Conservation (phyloP, 139 green algal species). For the Coelastrella sp. region DNA sequence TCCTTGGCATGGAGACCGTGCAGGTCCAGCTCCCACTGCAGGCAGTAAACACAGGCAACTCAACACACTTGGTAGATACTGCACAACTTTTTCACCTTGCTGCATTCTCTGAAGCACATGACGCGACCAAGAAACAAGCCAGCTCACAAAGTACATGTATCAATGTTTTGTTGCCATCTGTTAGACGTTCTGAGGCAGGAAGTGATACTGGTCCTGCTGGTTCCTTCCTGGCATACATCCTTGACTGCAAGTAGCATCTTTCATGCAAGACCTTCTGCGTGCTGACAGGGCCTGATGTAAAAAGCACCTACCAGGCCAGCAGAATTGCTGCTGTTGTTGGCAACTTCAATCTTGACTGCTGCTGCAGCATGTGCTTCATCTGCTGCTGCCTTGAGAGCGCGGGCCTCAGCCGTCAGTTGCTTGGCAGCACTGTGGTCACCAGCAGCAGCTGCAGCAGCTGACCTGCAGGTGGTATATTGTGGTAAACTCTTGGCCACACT, state of each 20-base stretch:
- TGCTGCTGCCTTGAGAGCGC: neutral
- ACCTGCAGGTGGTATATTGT: neutral
- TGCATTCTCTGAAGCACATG: neutral
- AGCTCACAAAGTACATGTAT: too few species aligned
- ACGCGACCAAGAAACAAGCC: neutral
- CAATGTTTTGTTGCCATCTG: too few species aligned
- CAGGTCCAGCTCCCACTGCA: constrained; percentile 31
- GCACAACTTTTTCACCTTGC: neutral
- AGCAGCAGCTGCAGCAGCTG: constrained; percentile 17
- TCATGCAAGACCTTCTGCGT: neutral
- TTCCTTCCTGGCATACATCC: neutral
- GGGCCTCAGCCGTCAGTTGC: constrained; percentile 7
- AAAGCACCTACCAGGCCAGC: constrained; percentile 23
- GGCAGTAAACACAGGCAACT: neutral
- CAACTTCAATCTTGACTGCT: constrained; percentile 27
- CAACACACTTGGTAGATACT: neutral
- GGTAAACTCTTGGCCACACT: too few species aligned
- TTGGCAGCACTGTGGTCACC: constrained; percentile 6
- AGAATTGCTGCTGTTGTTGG: neutral
- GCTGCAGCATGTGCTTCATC: constrained; percentile 34
- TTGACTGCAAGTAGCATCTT: neutral
- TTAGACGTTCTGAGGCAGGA: too few species aligned
- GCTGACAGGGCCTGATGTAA: neutral
- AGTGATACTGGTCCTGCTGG: too few species aligned
- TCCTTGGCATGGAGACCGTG: constrained; percentile 35